Evolutionary conservation across 495 filamentous ascomycete species (phyloP), one percentile per base, ranked within the genome.

Genomic region (Thozetella sp.): DNA sequence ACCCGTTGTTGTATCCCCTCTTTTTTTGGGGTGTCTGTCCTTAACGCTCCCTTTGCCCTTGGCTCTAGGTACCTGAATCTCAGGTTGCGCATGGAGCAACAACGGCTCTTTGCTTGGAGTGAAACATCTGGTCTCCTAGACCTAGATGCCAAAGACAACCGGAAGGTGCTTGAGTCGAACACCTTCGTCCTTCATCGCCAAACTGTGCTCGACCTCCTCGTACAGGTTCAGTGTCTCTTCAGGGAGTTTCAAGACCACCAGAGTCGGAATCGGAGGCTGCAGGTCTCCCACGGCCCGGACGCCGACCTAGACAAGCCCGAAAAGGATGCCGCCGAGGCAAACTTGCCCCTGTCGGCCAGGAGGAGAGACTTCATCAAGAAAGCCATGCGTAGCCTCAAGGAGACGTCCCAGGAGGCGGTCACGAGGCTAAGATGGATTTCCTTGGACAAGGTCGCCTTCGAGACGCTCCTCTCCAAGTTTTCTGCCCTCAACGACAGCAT

Each of bases 51-150:
- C n/a, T n/a, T n/a, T n/a, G n/a, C n/a, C n/a, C 6, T 15, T 6
- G 6, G 30, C 30, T 37, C 30, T 15, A 37, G 30, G 30, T 48
- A 48, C n/a, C 68, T 78, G 40, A 77, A 78, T 40, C 52, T 80
- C 43, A 64, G 76, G 1, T 57, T 78, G 20, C 69, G 74, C 30
- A 74, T 78, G 73, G 76, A 80, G 59, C 76, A 80, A 57, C 76
- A 80, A 64, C 65, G 76, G 4, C 64, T 80, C 24, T 78, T 78
- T 60, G 76, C 76, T 22, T 80, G 76, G 76, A 76, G 75, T 63
- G 76, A 80, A 58, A 75, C 76, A 4, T 77, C 74, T 24, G 76
- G 76, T 10, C 62, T 78, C 25, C 60, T 80, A 12, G 76, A 76
- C 25, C 54, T 75, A 1, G 67, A 79, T 52, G 57, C 54, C 26